Evolutionary conservation across 371 early-diverging fungal genomes (phyloP).

Genomic region (Nosema granulosis): DNA sequence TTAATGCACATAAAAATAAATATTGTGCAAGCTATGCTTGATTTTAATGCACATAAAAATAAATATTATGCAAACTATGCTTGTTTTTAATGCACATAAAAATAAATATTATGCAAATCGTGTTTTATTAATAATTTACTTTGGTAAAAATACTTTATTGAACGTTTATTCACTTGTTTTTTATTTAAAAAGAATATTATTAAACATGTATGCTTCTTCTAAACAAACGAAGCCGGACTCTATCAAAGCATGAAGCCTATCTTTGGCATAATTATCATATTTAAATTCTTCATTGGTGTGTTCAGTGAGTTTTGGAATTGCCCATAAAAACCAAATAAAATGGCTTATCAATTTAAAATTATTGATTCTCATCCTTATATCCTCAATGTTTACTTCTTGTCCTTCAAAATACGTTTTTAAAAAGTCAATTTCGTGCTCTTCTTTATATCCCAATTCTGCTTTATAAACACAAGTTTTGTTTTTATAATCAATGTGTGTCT

Average conservation of each 20-base stretch:
- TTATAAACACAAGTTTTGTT: neutral
- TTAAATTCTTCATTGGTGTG: neutral
- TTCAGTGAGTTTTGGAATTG: neutral
- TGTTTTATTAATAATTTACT: too few species aligned
- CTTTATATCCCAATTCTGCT: neutral
- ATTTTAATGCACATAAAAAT: too few species aligned
- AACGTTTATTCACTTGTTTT: too few species aligned
- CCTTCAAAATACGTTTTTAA: conserved; percentile 20
- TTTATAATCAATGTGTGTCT: conserved; percentile 14
- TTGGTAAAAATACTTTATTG: too few species aligned
- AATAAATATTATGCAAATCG: too few species aligned
- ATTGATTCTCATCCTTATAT: neutral
- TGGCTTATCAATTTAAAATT: conserved; percentile 18
- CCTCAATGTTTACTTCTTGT: neutral
- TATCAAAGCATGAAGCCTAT: neutral
- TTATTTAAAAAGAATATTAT: too few species aligned
- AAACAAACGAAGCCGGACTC: too few species aligned
- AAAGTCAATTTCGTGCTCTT: conserved; percentile 24
- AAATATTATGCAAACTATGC: too few species aligned
- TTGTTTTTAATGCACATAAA: too few species aligned
- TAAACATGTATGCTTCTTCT: too few species aligned
- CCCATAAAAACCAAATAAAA: conserved; percentile 48
- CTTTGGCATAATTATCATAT: neutral
- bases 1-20: too few species aligned
- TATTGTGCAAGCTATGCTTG: too few species aligned